Evolutionary conservation across 768 basidiomycete species (phyloP).

Genomic region (Pilatotrama ljubarskyi): DNA sequence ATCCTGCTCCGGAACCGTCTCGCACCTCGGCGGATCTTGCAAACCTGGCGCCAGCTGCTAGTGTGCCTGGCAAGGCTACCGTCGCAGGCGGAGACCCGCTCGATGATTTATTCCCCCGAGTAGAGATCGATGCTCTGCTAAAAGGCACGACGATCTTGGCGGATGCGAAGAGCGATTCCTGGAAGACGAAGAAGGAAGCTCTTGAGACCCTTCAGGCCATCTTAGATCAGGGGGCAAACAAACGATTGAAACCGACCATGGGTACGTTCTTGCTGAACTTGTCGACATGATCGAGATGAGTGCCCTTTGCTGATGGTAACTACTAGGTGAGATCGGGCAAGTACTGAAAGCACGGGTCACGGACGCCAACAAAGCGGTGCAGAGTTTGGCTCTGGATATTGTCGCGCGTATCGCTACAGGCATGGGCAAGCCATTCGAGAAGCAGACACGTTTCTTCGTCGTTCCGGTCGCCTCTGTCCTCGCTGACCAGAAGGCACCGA

Average conservation of each 20-base stretch:
- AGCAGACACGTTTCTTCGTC: conserved; percentile 75
- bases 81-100: conserved; percentile 61
- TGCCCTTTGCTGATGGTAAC: neutral
- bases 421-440: conserved; percentile 96
- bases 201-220: conserved; percentile 81
- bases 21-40: conserved; percentile 77
- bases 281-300: too few species aligned
- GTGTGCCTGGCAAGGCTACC: conserved; percentile 40
- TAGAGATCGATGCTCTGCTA: conserved; percentile 86
- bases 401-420: conserved; percentile 87
- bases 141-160: conserved; percentile 80
- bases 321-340: conserved; percentile 82
- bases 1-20: conserved; percentile 72
- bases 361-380: conserved; percentile 95
- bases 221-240: conserved; percentile 89
- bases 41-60: conserved; percentile 42
- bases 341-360: conserved; percentile 85
- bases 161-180: conserved; percentile 89
- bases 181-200: conserved; percentile 97
- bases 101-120: conserved; percentile 93
- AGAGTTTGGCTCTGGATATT: conserved; percentile 85
- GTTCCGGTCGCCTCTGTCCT: conserved; percentile 80
- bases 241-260: conserved; percentile 87
- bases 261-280: conserved; percentile 47
- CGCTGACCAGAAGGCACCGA: conserved; percentile 89